Evolutionary conservation across 176 grass and related monocot species (phyloP).

Genomic region (Olyra latifolia): DNA sequence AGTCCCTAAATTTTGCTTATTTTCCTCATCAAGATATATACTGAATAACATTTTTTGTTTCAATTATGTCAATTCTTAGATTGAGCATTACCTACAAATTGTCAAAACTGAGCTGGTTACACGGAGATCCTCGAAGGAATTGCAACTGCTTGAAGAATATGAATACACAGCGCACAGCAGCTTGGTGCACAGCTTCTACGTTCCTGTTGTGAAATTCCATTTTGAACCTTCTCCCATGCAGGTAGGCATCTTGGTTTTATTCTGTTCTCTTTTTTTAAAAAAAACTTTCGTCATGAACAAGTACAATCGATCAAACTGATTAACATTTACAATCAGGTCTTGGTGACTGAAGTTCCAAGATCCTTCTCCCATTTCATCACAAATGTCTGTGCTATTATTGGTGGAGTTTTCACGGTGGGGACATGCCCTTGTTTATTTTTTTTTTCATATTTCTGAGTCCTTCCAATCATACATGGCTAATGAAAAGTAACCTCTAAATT

Average conservation of each 20-base stretch:
- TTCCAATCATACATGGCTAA: conserved; percentile 1
- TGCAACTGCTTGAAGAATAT: conserved; percentile 90
- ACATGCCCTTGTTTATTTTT: conserved; percentile 8
- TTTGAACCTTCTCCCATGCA: conserved; percentile 98
- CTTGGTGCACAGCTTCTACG: conserved; percentile 85
- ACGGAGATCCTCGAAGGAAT: conserved; percentile 54
- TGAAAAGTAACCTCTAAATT: conserved; percentile 33
- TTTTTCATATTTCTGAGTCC: conserved; percentile 20
- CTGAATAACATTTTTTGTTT: conserved; percentile 28
- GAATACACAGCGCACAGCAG: conserved; percentile 98
- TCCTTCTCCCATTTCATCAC: conserved; percentile 97
- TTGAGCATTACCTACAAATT: conserved; percentile 99
- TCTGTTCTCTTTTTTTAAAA: background rate
- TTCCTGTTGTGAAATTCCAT: conserved; percentile 98
- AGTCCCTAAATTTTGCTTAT: conserved; percentile 24
- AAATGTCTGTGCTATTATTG: conserved; percentile 96
- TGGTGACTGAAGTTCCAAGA: conserved; percentile 86
- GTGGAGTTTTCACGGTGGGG: conserved; percentile 93
- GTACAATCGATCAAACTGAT: conserved; percentile 1
- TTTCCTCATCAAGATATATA: background rate
- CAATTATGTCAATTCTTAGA: conserved; percentile 57
- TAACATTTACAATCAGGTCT: conserved; percentile 58
- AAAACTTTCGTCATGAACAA: background rate
- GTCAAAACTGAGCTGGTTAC: conserved; percentile 85
- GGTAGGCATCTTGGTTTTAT: conserved; percentile 40